phyloP scores from a whole-genome alignment of 2,329 filamentous ascomycete species.

The Tolypocladium pustulatum region DNA sequence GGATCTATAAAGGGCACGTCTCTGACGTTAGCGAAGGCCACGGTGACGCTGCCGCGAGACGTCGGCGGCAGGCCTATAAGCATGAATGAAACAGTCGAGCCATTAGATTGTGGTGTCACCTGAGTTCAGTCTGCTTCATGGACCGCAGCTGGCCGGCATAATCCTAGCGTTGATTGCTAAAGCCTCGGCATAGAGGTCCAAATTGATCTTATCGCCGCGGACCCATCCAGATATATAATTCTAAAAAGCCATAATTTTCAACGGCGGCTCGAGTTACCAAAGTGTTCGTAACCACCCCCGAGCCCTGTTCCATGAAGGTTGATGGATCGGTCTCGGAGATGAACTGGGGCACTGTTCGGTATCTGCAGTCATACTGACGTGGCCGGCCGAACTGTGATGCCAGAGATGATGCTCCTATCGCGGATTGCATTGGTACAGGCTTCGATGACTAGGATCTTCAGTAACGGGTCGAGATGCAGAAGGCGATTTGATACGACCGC shows the following conservation, averaged over 20 bases:
- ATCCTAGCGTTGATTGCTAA: not conserved
- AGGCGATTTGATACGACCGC: constrained; percentile 24
- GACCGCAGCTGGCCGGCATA: not conserved
- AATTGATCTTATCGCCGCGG: not conserved
- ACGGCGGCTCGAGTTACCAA: not conserved
- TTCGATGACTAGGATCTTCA: constrained; percentile 26
- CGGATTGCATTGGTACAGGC: constrained; percentile 20
- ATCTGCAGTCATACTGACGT: constrained; percentile 22
- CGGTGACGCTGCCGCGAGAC: constrained; percentile 16
- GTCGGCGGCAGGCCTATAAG: constrained; percentile 13
- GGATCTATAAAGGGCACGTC: constrained; percentile 16
- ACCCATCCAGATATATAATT: not conserved
- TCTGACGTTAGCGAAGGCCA: constrained; percentile 7
- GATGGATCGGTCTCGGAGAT: not conserved
- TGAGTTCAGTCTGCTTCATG: not conserved
- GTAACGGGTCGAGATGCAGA: constrained; percentile 8
- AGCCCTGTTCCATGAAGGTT: not conserved
- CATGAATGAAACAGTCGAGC: constrained; percentile 10
- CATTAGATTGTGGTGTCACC: constrained; percentile 7
- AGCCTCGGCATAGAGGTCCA: not conserved
- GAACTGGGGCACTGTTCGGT: constrained; percentile 5
- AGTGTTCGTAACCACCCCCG: not conserved
- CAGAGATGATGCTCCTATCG: constrained; percentile 14
- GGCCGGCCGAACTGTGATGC: constrained; percentile 15
- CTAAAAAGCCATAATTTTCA: too few species aligned